A percentile compares a stretch with the other conserved stretches of the same genome.
Evolutionary conservation across 345 rosid genomes (phyloP).

Genomic region (Gossypium turneri): DNA sequence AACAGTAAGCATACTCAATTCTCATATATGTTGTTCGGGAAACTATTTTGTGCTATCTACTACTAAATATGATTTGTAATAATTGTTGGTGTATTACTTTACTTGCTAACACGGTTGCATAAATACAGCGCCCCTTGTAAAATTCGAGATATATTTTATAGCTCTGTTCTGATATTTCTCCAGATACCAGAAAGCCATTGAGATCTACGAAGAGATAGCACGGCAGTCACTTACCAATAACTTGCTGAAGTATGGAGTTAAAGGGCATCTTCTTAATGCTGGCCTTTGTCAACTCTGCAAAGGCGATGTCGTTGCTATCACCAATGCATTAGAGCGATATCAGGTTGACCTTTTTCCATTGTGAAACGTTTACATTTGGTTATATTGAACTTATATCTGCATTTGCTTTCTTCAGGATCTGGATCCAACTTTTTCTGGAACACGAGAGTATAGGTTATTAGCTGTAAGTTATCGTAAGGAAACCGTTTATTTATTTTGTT

Average conservation of each 20-base stretch:
- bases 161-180: conserved; percentile 23
- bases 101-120: not conserved
- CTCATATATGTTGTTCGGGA: not conserved
- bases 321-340: conserved; percentile 83
- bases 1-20: conserved; percentile 54
- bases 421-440: conserved; percentile 2
- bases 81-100: not conserved
- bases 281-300: conserved; percentile 95
- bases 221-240: conserved; percentile 62
- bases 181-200: conserved; percentile 84
- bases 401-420: conserved; percentile 4
- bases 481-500: not conserved
- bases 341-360: conserved; percentile 48
- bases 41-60: not conserved
- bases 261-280: conserved; percentile 98
- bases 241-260: conserved; percentile 93
- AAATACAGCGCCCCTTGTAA: not conserved
- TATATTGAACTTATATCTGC: not conserved
- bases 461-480: conserved; percentile 1
- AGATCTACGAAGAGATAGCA: conserved; percentile 92
- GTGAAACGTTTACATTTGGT: not conserved
- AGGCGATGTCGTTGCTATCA: conserved; percentile 79
- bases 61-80: not conserved
- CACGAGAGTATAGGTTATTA: conserved; percentile 1
- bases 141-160: not conserved